Evolutionary conservation across 2,329 filamentous ascomycete species (phyloP).

Genomic region (Phoma sp.): DNA sequence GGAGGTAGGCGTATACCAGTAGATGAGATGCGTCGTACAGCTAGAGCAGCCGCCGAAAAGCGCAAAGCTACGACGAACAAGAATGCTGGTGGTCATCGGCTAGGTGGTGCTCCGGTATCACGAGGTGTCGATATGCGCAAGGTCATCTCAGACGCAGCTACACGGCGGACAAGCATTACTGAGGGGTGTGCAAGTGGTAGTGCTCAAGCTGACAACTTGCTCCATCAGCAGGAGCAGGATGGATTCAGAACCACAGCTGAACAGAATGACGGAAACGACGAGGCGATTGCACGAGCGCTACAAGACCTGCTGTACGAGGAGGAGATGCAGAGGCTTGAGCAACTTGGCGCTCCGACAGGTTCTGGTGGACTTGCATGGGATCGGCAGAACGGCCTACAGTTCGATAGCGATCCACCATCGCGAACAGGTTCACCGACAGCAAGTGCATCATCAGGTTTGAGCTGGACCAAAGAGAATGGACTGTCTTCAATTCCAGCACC

Average conservation of each 20-base stretch:
- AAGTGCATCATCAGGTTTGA: slow-evolving; percentile 22
- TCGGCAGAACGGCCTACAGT: slow-evolving; percentile 44
- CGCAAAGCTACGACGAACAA: slow-evolving; percentile 64
- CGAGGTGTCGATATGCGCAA: slow-evolving; percentile 73
- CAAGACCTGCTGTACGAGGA: slow-evolving; percentile 90
- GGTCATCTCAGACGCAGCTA: slow-evolving; percentile 75
- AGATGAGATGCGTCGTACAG: slow-evolving; percentile 76
- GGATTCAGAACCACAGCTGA: slow-evolving; percentile 86
- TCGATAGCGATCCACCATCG: slow-evolving; percentile 54
- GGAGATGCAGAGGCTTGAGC: slow-evolving; percentile 57
- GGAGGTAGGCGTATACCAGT: slow-evolving; percentile 66
- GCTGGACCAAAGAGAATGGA: slow-evolving; percentile 44
- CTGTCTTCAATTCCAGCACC: slow-evolving; percentile 34
- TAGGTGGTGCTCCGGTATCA: slow-evolving; percentile 70
- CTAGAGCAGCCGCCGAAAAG: slow-evolving; percentile 77
- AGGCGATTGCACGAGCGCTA: slow-evolving; percentile 83
- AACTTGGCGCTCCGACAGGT: slow-evolving; percentile 55
- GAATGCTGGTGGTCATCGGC: slow-evolving; percentile 74
- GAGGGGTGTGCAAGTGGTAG: slow-evolving; percentile 79
- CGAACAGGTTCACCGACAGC: slow-evolving; percentile 56
- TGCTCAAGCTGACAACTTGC: slow-evolving; percentile 70
- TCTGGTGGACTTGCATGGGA: slow-evolving; percentile 48
- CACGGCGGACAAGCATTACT: slow-evolving; percentile 69
- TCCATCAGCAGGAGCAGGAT: slow-evolving; percentile 69
- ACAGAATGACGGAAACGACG: slow-evolving; percentile 87